Base-by-base conservation (phyloP, 2,329 filamentous ascomycete species). In the Ophiostoma piceae region DNA sequence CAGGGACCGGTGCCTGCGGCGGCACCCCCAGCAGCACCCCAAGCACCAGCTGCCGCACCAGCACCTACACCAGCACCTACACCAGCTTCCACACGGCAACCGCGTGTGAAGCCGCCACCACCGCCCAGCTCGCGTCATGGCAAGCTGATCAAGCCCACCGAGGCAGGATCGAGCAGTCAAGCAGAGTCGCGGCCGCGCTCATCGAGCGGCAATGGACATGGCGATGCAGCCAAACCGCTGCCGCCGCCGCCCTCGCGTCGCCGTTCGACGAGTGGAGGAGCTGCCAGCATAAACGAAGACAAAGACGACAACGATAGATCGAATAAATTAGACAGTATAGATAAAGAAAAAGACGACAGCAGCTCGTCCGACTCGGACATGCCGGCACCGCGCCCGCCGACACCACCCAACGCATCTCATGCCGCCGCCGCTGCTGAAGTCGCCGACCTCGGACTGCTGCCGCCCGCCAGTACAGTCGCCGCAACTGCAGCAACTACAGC, bases 61-160 rank as follows among this genome's bases (percentile, higher is more conserved):
- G 87, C 62, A 83, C 41, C 37, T 1, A 68, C 70, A 9, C 35
- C 71, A 7, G 73, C 73, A 81, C 68, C 83, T 87, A 85, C 29
- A 88, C 87, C 11, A 77, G 84, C 73, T n/a, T 39, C 62, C 8
- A 67, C 74, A 12, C 68, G 73, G 1, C 75, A 72, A 19, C 74
- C 67, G 57, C 80, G 83, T 73, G 90, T 89, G 76, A 88, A 87
- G 78, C 87, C 86, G 73, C 90, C 90, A 19, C 62, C 62, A 16
- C 91, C 91, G 5, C 90, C 90, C 7, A 92, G 85, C 76, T 92
- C 90, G 68, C 87, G 91, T 69, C 91, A 94, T 79, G 92, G 92
- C 4, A 94, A 90, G 78, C 83, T 89, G 22, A 90, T 94, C 73
- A 87, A 84, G 73, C 77, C 75, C 68, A 74, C 82, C 71, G 73